These are phyloP conservation scores for Alternaria brassicicola DNA, from an alignment of 2,329 filamentous ascomycete species.

Conservation along the genomic window DNA sequence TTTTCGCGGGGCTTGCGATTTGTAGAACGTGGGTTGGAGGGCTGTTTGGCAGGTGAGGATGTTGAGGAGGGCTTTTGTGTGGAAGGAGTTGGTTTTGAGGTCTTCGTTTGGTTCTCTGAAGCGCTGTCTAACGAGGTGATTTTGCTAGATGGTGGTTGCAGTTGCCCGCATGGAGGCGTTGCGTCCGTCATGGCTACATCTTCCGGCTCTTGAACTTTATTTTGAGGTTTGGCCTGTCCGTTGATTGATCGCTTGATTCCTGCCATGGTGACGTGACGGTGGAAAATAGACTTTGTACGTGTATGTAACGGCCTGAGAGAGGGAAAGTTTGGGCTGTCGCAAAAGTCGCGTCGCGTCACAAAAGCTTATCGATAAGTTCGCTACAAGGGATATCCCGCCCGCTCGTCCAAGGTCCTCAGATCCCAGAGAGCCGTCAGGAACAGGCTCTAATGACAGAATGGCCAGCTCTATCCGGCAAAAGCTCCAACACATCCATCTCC, in stretches of 20 bases:
- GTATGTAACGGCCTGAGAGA: background rate
- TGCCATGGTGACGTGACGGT: constrained; percentile 15
- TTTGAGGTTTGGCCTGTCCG: constrained; percentile 29
- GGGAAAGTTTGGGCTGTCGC: background rate
- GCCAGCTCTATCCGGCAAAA: constrained; percentile 55
- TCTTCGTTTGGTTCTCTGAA: background rate
- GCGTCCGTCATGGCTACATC: constrained; percentile 12
- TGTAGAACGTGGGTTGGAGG: background rate
- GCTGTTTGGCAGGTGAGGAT: background rate
- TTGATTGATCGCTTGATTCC: constrained; percentile 34
- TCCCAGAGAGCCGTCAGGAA: background rate
- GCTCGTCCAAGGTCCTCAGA: background rate
- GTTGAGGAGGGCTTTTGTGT: constrained; percentile 3
- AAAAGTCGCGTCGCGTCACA: constrained; percentile 20
- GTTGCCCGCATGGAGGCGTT: constrained; percentile 23
- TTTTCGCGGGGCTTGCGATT: constrained; percentile 15
- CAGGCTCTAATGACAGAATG: constrained; percentile 10
- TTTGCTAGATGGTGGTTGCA: constrained; percentile 16
- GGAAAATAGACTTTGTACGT: background rate
- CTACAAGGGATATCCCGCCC: background rate
- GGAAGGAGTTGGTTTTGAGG: background rate
- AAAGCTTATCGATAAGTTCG: constrained; percentile 24
- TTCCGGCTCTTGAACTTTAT: background rate
- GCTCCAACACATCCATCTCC: constrained; percentile 67
- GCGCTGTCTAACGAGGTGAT: constrained; percentile 2